Conservation (phyloP, 2,329 filamentous ascomycete species). For the Clonostachys byssicola region DNA sequence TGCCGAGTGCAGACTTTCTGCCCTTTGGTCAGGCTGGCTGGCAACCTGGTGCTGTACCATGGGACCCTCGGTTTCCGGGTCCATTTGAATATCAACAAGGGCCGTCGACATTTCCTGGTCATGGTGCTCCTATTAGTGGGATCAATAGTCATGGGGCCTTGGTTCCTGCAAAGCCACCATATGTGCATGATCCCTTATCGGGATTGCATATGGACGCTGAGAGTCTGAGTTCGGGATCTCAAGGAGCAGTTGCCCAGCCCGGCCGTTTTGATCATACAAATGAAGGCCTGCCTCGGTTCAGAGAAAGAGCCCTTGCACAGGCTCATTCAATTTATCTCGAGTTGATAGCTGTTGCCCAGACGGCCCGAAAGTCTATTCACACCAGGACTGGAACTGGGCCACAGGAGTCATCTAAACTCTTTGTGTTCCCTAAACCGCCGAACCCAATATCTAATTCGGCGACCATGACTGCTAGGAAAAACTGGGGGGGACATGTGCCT, state of each 20-base stretch:
- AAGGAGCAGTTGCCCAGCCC: too few species aligned
- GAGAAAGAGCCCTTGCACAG: conserved; percentile 63
- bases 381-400: conserved; percentile 28
- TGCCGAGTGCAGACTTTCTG: conserved; percentile 19
- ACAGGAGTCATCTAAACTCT: conserved; percentile 38
- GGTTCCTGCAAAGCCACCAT: too few species aligned
- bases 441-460: conserved; percentile 14
- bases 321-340: conserved; percentile 73
- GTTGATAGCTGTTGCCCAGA: conserved; percentile 61
- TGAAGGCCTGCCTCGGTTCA: conserved; percentile 39
- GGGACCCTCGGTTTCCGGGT: background rate
- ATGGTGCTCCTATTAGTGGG: too few species aligned
- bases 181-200: too few species aligned
- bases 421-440: conserved; percentile 51
- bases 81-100: background rate
- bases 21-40: conserved; percentile 12
- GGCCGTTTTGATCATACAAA: too few species aligned
- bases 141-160: too few species aligned
- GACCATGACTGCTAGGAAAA: background rate
- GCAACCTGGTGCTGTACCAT: background rate
- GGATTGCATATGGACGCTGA: too few species aligned
- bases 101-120: too few species aligned
- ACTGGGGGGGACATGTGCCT: too few species aligned
- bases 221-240: too few species aligned
- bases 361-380: conserved; percentile 45